phyloP scores from a whole-genome alignment of 2,329 filamentous ascomycete genomes.

The Arthrobotrys iridis region DNA sequence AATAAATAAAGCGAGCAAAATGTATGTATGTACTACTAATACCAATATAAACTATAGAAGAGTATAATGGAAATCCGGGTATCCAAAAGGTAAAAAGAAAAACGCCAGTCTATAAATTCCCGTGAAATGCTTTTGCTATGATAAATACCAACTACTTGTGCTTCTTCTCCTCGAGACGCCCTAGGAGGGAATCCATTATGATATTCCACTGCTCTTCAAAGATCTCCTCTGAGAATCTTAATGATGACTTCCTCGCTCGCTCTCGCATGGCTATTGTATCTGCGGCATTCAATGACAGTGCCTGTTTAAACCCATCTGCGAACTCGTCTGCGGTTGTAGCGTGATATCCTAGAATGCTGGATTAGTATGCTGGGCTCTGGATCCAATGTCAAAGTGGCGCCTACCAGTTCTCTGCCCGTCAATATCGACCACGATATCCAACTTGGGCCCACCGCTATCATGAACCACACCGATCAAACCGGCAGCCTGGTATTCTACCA shows the following conservation, averaged over 20 bases:
- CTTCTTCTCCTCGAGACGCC: constrained; percentile 59
- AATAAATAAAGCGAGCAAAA: not conserved
- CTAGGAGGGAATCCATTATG: constrained; percentile 78
- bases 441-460: constrained; percentile 88
- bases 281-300: constrained; percentile 71
- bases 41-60: not conserved
- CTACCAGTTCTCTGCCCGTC: constrained; percentile 80
- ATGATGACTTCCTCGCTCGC: constrained; percentile 79
- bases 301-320: constrained; percentile 80
- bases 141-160: not conserved
- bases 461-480: constrained; percentile 94
- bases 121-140: not conserved
- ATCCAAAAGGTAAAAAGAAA: constrained; percentile 18
- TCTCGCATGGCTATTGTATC: constrained; percentile 79
- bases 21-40: constrained; percentile 28
- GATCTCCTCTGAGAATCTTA: constrained; percentile 85
- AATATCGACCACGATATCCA: constrained; percentile 87
- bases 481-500: constrained; percentile 97
- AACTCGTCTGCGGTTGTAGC: constrained; percentile 82
- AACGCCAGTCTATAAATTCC: constrained; percentile 1
- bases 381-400: constrained; percentile 55
- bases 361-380: not conserved
- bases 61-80: constrained; percentile 22
- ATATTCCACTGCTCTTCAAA: constrained; percentile 82
- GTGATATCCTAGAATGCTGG: constrained; percentile 74